These are phyloP conservation scores for Pichia sp. DNA, from an alignment of 1,139 yeast genomes.

Conservation along the genomic window DNA sequence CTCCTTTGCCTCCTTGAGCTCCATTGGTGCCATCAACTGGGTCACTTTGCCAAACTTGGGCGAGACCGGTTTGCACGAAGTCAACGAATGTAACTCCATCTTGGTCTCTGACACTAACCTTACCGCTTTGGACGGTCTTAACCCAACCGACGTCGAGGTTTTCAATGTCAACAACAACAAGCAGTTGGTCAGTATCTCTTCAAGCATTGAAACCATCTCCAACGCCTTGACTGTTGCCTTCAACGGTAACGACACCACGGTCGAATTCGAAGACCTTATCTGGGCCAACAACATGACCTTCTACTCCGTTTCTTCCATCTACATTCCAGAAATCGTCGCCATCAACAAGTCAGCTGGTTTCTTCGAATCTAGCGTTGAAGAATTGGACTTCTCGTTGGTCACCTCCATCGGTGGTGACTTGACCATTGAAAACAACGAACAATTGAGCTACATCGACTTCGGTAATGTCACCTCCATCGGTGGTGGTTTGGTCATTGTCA, in stretches of 20 bases:
- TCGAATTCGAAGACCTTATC: constrained; percentile 60
- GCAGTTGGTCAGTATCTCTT: constrained; percentile 62
- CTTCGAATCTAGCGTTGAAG: constrained; percentile 57
- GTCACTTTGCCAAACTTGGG: constrained; percentile 80
- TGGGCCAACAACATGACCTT: constrained; percentile 86
- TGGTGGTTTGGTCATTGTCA: constrained; percentile 85
- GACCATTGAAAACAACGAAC: constrained; percentile 67
- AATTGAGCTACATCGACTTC: constrained; percentile 67
- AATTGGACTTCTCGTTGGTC: constrained; percentile 55
- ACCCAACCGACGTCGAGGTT: constrained; percentile 62
- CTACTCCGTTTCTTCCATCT: constrained; percentile 70
- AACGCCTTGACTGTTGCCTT: constrained; percentile 71
- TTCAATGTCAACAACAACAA: constrained; percentile 90
- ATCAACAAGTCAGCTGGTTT: constrained; percentile 81
- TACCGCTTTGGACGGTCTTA: constrained; percentile 74
- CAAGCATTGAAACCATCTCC: constrained; percentile 71
- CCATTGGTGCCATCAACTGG: constrained; percentile 76
- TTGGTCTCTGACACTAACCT: constrained; percentile 84
- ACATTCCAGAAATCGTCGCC: constrained; percentile 60
- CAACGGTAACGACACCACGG: constrained; percentile 75
- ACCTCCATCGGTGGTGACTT: constrained; percentile 73
- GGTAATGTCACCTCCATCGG: constrained; percentile 65
- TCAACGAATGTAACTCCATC: constrained; percentile 69
- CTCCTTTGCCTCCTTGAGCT: constrained; percentile 72
- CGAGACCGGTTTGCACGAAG: constrained; percentile 68